Evolutionary conservation across 139 green algal species (phyloP).

Genomic region (Monoraphidium neglectum): DNA sequence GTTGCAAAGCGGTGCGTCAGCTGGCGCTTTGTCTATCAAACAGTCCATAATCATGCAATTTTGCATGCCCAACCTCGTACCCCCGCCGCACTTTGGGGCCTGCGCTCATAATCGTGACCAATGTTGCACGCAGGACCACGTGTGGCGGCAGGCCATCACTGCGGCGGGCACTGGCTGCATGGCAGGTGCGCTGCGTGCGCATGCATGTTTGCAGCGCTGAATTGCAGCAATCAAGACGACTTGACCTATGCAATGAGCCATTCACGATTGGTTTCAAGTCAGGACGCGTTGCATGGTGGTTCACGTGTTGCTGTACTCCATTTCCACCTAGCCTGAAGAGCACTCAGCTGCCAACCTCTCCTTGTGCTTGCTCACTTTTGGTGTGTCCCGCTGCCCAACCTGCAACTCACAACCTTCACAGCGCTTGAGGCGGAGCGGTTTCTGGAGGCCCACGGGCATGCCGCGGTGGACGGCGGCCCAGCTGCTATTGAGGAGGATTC

Average conservation of each 20-base stretch:
- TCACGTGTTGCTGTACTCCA: neutral
- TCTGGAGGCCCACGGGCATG: constrained; percentile 40
- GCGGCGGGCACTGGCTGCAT: constrained; percentile 53
- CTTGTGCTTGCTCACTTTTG: neutral
- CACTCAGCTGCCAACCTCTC: neutral
- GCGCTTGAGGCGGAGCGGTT: constrained; percentile 75
- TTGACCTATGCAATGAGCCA: neutral
- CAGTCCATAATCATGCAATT: no score
- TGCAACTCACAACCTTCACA: no score
- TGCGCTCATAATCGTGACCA: neutral
- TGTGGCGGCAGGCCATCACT: constrained; percentile 81
- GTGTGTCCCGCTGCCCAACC: constrained; percentile 26
- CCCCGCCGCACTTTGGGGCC: no score
- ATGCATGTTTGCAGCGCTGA: neutral
- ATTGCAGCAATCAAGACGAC: neutral
- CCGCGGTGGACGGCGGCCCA: constrained; percentile 25
- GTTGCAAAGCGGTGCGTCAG: constrained; percentile 43
- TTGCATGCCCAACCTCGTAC: no score
- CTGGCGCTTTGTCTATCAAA: constrained; percentile 11
- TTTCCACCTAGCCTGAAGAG: neutral
- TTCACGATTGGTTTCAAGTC: neutral
- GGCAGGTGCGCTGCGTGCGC: constrained; percentile 32
- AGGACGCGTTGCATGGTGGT: neutral
- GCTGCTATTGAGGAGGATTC: no score
- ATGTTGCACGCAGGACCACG: constrained; percentile 51